These are phyloP conservation scores for Claviceps africana DNA, from an alignment of 2,329 filamentous ascomycete species.

Conservation along the genomic window DNA sequence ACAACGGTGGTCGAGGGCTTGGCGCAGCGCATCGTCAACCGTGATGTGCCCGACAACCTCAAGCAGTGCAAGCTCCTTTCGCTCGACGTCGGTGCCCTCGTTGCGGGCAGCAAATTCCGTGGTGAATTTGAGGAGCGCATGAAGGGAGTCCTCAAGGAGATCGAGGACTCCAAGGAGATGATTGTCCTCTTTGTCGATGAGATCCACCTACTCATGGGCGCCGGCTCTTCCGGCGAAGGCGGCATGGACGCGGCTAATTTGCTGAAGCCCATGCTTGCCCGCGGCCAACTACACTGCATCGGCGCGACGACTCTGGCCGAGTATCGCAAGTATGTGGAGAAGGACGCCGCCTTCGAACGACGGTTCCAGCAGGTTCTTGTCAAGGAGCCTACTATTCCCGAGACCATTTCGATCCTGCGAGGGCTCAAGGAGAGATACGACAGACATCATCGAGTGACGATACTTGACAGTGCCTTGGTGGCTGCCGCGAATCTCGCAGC, in stretches of 20 bases:
- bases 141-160: constrained; percentile 98
- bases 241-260: constrained; percentile 98
- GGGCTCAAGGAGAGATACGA: constrained; percentile 97
- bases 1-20: constrained; percentile 95
- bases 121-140: constrained; percentile 98
- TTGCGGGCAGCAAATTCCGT: constrained; percentile 95
- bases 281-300: constrained; percentile 94
- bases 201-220: constrained; percentile 96
- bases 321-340: constrained; percentile 98
- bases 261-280: constrained; percentile 93
- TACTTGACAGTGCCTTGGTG: constrained; percentile 86
- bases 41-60: constrained; percentile 89
- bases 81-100: constrained; percentile 84
- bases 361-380: constrained; percentile 97
- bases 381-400: constrained; percentile 76
- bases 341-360: constrained; percentile 93
- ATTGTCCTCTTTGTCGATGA: constrained; percentile 98
- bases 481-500: constrained; percentile 82
- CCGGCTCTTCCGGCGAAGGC: constrained; percentile 83
- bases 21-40: constrained; percentile 88
- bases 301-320: constrained; percentile 90
- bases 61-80: constrained; percentile 89
- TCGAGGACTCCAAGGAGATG: constrained; percentile 85
- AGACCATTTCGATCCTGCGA: constrained; percentile 96
- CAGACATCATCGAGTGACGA: constrained; percentile 94